Evolutionary conservation across 305 asterid genomes (phyloP).

Genomic region (Fraxinus dipetala): DNA sequence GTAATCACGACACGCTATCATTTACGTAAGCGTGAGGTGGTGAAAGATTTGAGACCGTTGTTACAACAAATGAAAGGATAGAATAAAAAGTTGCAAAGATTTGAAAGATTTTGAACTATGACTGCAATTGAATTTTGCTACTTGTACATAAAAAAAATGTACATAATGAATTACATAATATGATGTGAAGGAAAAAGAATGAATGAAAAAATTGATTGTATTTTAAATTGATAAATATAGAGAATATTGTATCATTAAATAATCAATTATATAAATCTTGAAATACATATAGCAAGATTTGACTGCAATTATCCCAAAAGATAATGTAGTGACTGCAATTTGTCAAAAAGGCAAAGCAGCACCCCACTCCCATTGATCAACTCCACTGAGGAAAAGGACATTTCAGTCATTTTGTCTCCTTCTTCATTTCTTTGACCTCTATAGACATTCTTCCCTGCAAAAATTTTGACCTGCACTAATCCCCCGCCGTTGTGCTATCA

Average conservation of each 20-base stretch:
- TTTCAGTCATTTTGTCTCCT: background rate
- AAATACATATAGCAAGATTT: no score
- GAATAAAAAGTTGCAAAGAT: background rate
- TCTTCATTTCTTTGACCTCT: background rate
- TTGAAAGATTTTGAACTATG: background rate
- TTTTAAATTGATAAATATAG: no score
- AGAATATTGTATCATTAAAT: no score
- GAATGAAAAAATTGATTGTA: no score
- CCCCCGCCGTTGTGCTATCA: background rate
- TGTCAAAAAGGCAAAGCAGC: background rate
- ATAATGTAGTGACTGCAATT: background rate
- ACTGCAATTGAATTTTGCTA: no score
- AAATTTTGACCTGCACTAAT: background rate
- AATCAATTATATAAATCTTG: no score
- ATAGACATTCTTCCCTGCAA: background rate
- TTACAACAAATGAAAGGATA: background rate
- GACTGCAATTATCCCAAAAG: no score
- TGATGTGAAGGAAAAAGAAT: no score
- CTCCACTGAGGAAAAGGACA: background rate
- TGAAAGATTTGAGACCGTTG: background rate
- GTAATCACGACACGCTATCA: no score
- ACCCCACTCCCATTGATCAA: background rate
- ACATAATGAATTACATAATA: no score
- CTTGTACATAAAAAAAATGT: no score
- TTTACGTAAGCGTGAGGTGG: no score